Conservation (phyloP, 768 basidiomycete genomes). For the Tylopilus rubrobrunneus region DNA sequence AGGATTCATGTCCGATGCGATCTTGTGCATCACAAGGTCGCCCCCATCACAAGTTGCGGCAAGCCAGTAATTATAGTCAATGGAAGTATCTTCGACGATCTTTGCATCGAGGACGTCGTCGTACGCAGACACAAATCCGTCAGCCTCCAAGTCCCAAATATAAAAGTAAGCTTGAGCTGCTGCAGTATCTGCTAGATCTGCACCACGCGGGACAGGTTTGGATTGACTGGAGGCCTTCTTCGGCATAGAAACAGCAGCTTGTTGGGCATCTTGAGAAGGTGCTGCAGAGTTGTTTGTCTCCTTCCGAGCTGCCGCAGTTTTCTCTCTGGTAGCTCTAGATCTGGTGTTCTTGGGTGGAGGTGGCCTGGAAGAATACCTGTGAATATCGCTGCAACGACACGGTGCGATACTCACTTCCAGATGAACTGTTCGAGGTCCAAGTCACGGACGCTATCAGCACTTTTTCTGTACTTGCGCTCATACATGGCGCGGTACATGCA, state of each 20-base stretch:
- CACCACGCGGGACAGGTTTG: slow-evolving; percentile 16
- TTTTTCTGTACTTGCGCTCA: slow-evolving; percentile 81
- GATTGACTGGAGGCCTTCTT: slow-evolving; percentile 13
- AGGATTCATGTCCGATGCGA: slow-evolving; percentile 69
- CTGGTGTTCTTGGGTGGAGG: slow-evolving; percentile 19
- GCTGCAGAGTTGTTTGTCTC: slow-evolving; percentile 3
- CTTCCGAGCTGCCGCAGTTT: slow-evolving; percentile 6
- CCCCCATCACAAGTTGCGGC: slow-evolving; percentile 48
- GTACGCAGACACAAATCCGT: slow-evolving; percentile 41
- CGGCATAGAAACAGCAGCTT: slow-evolving; percentile 11
- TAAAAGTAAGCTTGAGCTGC: slow-evolving; percentile 55
- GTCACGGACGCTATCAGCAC: slow-evolving; percentile 66
- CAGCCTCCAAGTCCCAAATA: slow-evolving; percentile 52
- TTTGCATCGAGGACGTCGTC: slow-evolving; percentile 54
- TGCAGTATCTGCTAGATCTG: slow-evolving; percentile 26
- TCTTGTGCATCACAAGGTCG: slow-evolving; percentile 55
- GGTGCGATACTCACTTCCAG: slow-evolving; percentile 60
- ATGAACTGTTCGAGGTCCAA: slow-evolving; percentile 75
- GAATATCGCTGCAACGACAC: neutral
- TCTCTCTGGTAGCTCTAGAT: slow-evolving; percentile 17
- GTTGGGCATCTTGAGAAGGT: slow-evolving; percentile 5
- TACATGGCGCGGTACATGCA: slow-evolving; percentile 97
- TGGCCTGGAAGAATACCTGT: slow-evolving; percentile 14
- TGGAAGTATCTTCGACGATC: slow-evolving; percentile 45
- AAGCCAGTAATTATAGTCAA: slow-evolving; percentile 56